Conservation (phyloP, 768 basidiomycete species). For the Terana coerulea region DNA sequence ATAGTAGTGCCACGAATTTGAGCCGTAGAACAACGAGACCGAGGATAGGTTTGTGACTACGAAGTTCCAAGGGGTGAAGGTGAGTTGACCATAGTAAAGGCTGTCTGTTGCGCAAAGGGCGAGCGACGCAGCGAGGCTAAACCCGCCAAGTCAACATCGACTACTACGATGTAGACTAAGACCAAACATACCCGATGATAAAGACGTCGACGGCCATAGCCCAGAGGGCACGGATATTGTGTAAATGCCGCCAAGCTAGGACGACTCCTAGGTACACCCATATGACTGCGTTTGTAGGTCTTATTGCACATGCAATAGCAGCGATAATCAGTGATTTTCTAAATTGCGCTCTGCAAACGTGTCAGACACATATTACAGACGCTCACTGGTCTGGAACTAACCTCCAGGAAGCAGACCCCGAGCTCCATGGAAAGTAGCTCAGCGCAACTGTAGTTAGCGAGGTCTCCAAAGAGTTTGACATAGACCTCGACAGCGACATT, state of each 20-base stretch:
- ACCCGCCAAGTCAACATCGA: neutral
- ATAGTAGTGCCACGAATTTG: conserved; percentile 86
- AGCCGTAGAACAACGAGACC: conserved; percentile 91
- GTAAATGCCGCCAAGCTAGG: conserved; percentile 52
- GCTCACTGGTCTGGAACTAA: neutral
- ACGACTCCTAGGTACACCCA: conserved; percentile 71
- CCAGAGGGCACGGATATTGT: conserved; percentile 32
- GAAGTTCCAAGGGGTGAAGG: conserved; percentile 81
- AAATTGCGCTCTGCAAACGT: conserved; percentile 29
- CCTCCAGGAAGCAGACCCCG: conserved; percentile 17
- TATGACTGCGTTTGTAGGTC: conserved; percentile 87
- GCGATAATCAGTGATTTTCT: conserved; percentile 50
- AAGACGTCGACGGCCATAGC: conserved; percentile 40
- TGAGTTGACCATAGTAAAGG: conserved; percentile 59
- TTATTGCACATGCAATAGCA: conserved; percentile 72
- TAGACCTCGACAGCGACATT: conserved; percentile 76
- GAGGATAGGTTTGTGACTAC: conserved; percentile 76
- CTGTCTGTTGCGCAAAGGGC: conserved; percentile 50
- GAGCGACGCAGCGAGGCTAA: conserved; percentile 9
- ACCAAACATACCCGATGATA: conserved; percentile 39
- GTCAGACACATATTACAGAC: conserved; percentile 4
- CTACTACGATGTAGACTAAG: neutral
- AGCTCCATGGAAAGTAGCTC: conserved; percentile 70
- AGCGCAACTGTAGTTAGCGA: conserved; percentile 79
- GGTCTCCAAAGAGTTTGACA: conserved; percentile 93